Base-by-base conservation (phyloP, 2,329 filamentous ascomycete genomes). In the Simplicillium aogashimaense region DNA sequence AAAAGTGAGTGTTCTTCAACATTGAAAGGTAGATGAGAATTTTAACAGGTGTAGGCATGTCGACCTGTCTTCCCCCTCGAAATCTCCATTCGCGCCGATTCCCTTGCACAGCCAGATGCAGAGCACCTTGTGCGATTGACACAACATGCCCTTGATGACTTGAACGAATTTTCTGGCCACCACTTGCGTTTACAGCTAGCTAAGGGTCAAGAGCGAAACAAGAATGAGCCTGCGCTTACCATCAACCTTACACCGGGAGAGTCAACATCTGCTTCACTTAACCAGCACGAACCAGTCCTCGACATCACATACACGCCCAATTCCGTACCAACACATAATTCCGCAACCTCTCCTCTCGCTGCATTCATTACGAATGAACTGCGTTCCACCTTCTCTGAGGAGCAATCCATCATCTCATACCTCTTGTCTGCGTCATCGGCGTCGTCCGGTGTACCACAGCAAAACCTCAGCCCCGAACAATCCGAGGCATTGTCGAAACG, bases 41-140 rank as follows among this genome's bases (percentile, higher is more conserved):
- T n/a, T 16, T 33, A 16, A 33, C 31, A 33, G 39, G 39, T 48
- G 34, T 48, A 95, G 88, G 80, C 83, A 43, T 97, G 90, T 61
- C 81, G 81, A 50, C 85, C 88, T 25, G 84, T 89, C 14, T 94
- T 95, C 50, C 89, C 92, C 7, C 71, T 97, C 15, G 80, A 82
- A 45, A 85, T 97, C 48, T 78, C 81, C 20, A 71, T 97, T 47
- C 76, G 87, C 50, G 78, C 86, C 20, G 74, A 80, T 29, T 66
- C 69, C 11, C 63, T 94, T 25, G 72, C 77, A 37, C 67, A 75
- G 2, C 64, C 75, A 33, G 85, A 94, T 53, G 79, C 80, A 2
- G 75, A 83, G 53, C 74, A 81, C 52, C 72, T 95, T 11, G 64
- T 94, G 37, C 82, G 80, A 43, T 73, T 82, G n/a, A 88, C 87